phyloP scores from a whole-genome alignment of 345 rosid species.

The Lepidium sativum region DNA sequence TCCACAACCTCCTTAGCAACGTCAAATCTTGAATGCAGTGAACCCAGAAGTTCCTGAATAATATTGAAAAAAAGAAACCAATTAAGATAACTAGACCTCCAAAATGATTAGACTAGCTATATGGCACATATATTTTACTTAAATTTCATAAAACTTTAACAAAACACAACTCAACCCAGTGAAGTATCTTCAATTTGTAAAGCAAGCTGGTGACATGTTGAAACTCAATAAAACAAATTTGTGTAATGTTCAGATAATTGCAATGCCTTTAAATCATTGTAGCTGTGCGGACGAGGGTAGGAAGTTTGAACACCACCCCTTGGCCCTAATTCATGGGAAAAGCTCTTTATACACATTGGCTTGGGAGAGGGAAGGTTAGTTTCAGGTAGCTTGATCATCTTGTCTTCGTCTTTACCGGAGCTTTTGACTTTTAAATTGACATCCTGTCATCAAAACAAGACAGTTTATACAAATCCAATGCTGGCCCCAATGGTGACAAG shows the following conservation, averaged over 20 bases:
- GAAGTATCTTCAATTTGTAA: neutral
- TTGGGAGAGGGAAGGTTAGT: constrained; percentile 27
- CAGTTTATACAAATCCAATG: neutral
- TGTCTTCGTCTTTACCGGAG: constrained; percentile 24
- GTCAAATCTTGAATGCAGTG: constrained; percentile 62
- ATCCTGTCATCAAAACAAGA: constrained; percentile 30
- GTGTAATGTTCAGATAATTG: neutral
- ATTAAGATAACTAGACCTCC: neutral
- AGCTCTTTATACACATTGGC: constrained; percentile 53
- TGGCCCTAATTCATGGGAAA: constrained; percentile 72
- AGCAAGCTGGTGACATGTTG: neutral
- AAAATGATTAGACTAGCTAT: neutral
- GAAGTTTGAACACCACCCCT: constrained; percentile 49
- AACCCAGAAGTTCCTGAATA: constrained; percentile 58
- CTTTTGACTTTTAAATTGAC: constrained; percentile 25
- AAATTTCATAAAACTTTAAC: neutral
- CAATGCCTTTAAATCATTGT: constrained; percentile 54
- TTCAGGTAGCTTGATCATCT: constrained; percentile 26
- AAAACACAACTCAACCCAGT: neutral
- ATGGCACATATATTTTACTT: neutral
- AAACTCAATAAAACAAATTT: neutral
- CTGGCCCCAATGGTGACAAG: neutral
- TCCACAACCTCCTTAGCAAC: constrained; percentile 62
- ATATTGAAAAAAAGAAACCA: neutral
- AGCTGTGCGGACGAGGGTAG: constrained; percentile 59